Conservation (phyloP, 1,284 basidiomycete species). For the Malassezia restricta region DNA sequence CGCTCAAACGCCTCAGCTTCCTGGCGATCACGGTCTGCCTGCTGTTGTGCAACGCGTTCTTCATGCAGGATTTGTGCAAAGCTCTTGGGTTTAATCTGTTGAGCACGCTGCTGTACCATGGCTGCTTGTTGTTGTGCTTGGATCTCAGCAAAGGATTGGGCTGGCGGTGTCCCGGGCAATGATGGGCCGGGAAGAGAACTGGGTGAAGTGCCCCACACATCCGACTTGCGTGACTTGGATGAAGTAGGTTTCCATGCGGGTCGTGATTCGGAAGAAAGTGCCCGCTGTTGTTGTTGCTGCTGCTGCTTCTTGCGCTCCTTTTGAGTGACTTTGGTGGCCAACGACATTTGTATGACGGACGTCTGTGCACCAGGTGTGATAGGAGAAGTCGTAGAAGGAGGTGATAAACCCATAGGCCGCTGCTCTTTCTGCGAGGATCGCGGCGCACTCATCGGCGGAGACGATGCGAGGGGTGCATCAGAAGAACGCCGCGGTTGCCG, state of each 20-base stretch:
- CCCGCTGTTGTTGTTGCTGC: constrained; percentile 20
- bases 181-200: not conserved
- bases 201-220: constrained; percentile 1
- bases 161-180: constrained; percentile 2
- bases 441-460: not conserved
- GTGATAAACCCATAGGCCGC: not conserved
- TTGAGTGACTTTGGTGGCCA: constrained; percentile 28
- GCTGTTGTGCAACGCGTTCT: constrained; percentile 27
- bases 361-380: constrained; percentile 4
- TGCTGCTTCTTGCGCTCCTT: constrained; percentile 38
- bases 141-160: constrained; percentile 31
- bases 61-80: constrained; percentile 39
- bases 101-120: constrained; percentile 18
- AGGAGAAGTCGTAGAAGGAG: constrained; percentile 13
- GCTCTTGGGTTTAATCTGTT: constrained; percentile 18
- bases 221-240: not conserved
- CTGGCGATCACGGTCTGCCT: constrained; percentile 23
- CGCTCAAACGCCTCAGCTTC: constrained; percentile 38
- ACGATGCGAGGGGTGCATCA: not conserved
- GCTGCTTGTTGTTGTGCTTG: constrained; percentile 34
- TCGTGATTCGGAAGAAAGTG: not conserved
- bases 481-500: not conserved
- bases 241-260: not conserved
- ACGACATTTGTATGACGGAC: constrained; percentile 15
- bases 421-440: not conserved